A percentile compares a stretch with the other conserved stretches of the same genome.
Evolutionary conservation across 2,329 filamentous ascomycete species (phyloP).

Genomic region (Periconia sp.): DNA sequence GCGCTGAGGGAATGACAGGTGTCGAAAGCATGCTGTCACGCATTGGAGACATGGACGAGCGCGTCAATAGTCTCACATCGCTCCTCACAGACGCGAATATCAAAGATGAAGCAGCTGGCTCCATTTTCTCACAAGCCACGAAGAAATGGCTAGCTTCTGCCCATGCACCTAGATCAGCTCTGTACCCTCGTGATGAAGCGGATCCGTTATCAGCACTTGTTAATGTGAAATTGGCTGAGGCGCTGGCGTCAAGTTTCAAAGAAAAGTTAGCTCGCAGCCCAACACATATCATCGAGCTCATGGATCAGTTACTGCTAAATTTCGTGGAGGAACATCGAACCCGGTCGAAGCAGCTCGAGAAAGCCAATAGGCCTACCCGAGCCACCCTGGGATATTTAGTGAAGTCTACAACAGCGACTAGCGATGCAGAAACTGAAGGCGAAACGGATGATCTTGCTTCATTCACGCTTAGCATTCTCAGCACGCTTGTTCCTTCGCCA

Average conservation of each 20-base stretch:
- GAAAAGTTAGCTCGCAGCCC: conserved; percentile 69
- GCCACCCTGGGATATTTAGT: conserved; percentile 34
- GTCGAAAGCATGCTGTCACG: conserved; percentile 67
- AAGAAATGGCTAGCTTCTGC: conserved; percentile 60
- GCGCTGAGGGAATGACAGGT: conserved; percentile 87
- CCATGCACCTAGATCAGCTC: conserved; percentile 12
- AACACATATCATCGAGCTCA: conserved; percentile 68
- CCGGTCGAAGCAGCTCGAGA: conserved; percentile 45
- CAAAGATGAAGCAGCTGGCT: conserved; percentile 61
- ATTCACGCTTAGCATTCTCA: conserved; percentile 50
- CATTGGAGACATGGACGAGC: conserved; percentile 35
- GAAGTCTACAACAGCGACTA: conserved; percentile 9
- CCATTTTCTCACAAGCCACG: conserved; percentile 66
- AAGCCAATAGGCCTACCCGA: conserved; percentile 28
- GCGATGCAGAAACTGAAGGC: conserved; percentile 11
- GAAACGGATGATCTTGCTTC: conserved; percentile 46
- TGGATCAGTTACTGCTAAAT: conserved; percentile 63
- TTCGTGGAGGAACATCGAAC: conserved; percentile 51
- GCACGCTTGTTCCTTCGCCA: conserved; percentile 40
- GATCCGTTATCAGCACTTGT: conserved; percentile 59
- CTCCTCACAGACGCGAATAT: conserved; percentile 57
- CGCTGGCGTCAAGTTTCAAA: conserved; percentile 67
- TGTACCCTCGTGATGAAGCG: conserved; percentile 38
- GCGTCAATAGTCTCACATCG: conserved; percentile 28
- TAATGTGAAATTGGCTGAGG: conserved; percentile 68